Evolutionary conservation across 2,329 filamentous ascomycete species (phyloP).

Genomic region (Phyllosticta paracitricarpa): DNA sequence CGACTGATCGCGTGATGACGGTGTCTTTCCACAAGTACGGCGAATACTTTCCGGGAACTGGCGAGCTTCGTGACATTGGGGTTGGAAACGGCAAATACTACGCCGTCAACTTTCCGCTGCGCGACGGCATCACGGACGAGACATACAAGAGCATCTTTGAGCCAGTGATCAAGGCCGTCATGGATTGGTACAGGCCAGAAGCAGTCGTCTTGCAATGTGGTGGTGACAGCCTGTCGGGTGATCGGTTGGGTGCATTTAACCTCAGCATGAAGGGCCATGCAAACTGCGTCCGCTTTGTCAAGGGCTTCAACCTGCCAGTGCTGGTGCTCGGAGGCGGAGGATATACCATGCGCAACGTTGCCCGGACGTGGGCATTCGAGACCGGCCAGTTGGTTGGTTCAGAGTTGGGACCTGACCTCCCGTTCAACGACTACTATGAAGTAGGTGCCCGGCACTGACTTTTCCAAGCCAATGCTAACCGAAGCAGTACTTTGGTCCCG

Average conservation of each 20-base stretch:
- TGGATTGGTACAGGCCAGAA: constrained; percentile 75
- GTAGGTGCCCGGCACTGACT: not conserved
- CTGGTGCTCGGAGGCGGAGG: constrained; percentile 90
- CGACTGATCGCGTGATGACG: constrained; percentile 81
- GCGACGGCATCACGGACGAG: constrained; percentile 83
- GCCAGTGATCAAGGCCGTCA: constrained; percentile 64
- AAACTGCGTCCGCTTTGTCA: constrained; percentile 81
- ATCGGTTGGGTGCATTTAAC: constrained; percentile 91
- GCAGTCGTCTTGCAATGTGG: constrained; percentile 94
- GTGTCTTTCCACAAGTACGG: constrained; percentile 97
- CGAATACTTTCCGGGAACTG: constrained; percentile 87
- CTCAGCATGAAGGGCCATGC: constrained; percentile 92
- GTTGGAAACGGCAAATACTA: constrained; percentile 85
- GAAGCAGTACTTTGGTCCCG: constrained; percentile 53
- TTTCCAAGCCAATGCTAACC: not conserved
- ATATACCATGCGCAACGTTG: constrained; percentile 94
- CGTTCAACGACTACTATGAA: constrained; percentile 10
- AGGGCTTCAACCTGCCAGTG: constrained; percentile 67
- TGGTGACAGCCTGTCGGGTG: constrained; percentile 86
- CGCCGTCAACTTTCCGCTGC: constrained; percentile 78
- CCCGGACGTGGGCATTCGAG: constrained; percentile 93
- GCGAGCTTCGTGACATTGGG: constrained; percentile 71
- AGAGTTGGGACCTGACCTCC: not conserved
- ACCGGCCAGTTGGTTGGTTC: constrained; percentile 44
- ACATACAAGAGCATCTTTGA: constrained; percentile 83